These are phyloP conservation scores for Pseudocercospora crystallina DNA, from an alignment of 2,329 filamentous ascomycete species.

Conservation along the genomic window DNA sequence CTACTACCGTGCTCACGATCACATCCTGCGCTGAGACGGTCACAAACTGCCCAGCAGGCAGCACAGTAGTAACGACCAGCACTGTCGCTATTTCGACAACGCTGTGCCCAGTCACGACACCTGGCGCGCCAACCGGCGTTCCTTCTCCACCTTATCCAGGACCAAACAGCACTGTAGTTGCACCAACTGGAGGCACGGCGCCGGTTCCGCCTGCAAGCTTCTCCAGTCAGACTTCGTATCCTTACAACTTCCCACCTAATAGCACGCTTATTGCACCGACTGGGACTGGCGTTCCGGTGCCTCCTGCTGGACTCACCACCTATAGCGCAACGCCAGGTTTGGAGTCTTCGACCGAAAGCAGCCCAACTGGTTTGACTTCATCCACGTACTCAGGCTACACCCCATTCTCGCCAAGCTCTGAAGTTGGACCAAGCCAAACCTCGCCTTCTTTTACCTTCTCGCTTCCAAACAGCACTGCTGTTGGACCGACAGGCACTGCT, in stretches of 20 bases:
- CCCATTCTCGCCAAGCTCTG: constrained; percentile 4
- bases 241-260: constrained; percentile 10
- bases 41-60: constrained; percentile 41
- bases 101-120: constrained; percentile 38
- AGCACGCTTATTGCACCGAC: constrained; percentile 2
- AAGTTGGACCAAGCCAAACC: not conserved
- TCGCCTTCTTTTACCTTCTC: constrained; percentile 5
- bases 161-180: constrained; percentile 1
- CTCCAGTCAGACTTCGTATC: not conserved
- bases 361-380: constrained; percentile 12
- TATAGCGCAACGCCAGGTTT: not conserved
- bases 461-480: constrained; percentile 3
- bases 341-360: constrained; percentile 6
- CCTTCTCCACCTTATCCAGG: not conserved
- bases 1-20: constrained; percentile 45
- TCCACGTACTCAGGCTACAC: constrained; percentile 4
- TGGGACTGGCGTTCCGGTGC: constrained; percentile 11
- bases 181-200: constrained; percentile 5
- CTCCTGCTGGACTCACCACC: constrained; percentile 4
- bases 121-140: not conserved
- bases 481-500: constrained; percentile 2
- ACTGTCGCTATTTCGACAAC: constrained; percentile 43
- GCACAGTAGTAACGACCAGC: constrained; percentile 36
- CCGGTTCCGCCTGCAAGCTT: constrained; percentile 2
- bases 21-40: constrained; percentile 42